These are phyloP conservation scores for Kodamaea anthophila DNA, from an alignment of 1,139 yeast species.

Conservation along the genomic window DNA sequence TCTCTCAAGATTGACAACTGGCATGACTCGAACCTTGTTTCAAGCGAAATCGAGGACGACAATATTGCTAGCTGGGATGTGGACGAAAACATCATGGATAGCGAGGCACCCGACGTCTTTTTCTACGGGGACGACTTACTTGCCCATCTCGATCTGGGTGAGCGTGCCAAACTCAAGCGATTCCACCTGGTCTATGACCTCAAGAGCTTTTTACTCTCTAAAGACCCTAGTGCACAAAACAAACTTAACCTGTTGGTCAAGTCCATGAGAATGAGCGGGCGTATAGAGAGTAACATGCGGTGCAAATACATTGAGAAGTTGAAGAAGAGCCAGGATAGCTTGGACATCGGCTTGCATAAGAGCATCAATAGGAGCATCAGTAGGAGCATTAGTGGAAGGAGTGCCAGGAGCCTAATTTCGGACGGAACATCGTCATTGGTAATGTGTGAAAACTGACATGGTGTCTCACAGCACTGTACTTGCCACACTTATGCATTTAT, in stretches of 20 bases:
- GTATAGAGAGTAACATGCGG: constrained; percentile 1
- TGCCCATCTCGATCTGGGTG: constrained; percentile 20
- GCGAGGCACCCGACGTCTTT: constrained; percentile 5
- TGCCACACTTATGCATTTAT: no score
- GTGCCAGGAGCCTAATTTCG: constrained; percentile 10
- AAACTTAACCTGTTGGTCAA: constrained; percentile 6
- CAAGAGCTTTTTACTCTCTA: constrained; percentile 13
- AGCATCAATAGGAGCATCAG: not conserved
- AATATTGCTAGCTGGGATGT: constrained; percentile 43
- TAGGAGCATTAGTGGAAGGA: no score
- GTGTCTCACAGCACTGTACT: no score
- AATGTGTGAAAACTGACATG: constrained; percentile 29
- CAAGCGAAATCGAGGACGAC: constrained; percentile 25
- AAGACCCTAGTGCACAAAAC: constrained; percentile 3
- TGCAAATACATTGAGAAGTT: constrained; percentile 3
- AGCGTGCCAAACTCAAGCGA: constrained; percentile 22
- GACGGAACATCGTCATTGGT: constrained; percentile 18
- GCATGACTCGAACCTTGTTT: constrained; percentile 14
- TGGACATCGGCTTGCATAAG: no score
- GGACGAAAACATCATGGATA: constrained; percentile 26
- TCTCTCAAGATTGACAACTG: constrained; percentile 22
- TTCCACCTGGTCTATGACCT: constrained; percentile 20
- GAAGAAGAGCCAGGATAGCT: no score
- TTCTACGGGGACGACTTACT: constrained; percentile 35
- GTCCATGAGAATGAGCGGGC: constrained; percentile 3